Evolutionary conservation across 257 asterid genomes (phyloP).

Genomic region (Linaria vulgaris): DNA sequence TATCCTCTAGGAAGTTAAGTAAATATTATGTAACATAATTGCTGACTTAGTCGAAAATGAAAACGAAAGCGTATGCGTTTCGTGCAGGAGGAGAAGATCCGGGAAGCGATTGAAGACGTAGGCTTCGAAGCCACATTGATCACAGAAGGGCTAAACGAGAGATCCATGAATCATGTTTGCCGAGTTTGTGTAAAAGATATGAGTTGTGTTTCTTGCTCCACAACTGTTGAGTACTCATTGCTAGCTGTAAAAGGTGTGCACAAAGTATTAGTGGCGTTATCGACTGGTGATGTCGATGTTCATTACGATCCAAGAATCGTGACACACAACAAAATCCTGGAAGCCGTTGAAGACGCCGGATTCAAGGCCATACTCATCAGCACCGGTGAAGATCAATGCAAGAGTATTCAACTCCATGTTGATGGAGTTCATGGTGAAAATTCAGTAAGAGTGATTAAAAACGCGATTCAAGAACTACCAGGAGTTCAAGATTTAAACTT

Average conservation of each 20-base stretch:
- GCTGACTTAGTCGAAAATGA: no score
- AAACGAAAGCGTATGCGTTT: no score
- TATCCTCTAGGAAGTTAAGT: no score
- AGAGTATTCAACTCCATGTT: slow-evolving; percentile 38
- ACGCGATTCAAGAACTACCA: slow-evolving; percentile 32
- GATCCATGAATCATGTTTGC: slow-evolving; percentile 37
- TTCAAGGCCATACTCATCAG: slow-evolving; percentile 43
- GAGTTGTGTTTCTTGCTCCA: slow-evolving; percentile 51
- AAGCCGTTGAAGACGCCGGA: slow-evolving; percentile 41
- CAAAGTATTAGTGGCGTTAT: slow-evolving; percentile 39
- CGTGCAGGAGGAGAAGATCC: slow-evolving; percentile 43
- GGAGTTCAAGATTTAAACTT: slow-evolving; percentile 44
- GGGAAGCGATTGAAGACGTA: slow-evolving; percentile 51
- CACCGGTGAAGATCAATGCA: slow-evolving; percentile 33
- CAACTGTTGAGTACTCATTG: slow-evolving; percentile 48
- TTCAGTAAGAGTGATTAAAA: slow-evolving; percentile 26
- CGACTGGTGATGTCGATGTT: slow-evolving; percentile 38
- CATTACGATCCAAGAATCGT: slow-evolving; percentile 41
- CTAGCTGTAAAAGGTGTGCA: slow-evolving; percentile 44
- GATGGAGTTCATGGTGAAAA: slow-evolving; percentile 34
- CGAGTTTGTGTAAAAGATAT: slow-evolving; percentile 39
- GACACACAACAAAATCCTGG: slow-evolving; percentile 31
- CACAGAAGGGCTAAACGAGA: slow-evolving; percentile 34
- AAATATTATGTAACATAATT: no score
- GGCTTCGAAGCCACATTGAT: slow-evolving; percentile 48